Conservation (phyloP, 805 yeast genomes). For the Grigorovia jiainica region DNA sequence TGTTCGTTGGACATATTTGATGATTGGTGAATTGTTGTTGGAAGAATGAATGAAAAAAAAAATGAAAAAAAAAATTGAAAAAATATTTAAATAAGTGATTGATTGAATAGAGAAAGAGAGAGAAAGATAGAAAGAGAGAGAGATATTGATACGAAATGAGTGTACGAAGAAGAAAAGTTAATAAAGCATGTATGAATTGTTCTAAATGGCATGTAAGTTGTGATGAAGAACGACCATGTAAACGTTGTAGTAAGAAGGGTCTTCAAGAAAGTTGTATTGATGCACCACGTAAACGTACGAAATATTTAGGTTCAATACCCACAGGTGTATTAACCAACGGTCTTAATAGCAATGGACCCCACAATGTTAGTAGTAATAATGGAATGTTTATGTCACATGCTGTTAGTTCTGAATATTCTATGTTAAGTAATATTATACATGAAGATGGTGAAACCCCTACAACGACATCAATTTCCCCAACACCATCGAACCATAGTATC, state of each 20-base stretch:
- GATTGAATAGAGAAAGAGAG: too few species aligned
- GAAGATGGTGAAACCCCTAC: constrained; percentile 13
- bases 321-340: constrained; percentile 21
- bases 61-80: neutral
- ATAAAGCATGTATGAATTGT: constrained; percentile 86
- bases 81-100: too few species aligned
- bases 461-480: neutral
- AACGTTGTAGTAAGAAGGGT: constrained; percentile 64
- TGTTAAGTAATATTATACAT: constrained; percentile 54
- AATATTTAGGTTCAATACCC: constrained; percentile 62
- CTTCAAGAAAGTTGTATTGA: constrained; percentile 66
- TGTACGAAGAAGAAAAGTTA: constrained; percentile 45
- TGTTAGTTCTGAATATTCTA: constrained; percentile 64
- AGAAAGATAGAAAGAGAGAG: too few species aligned
- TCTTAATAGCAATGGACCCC: neutral
- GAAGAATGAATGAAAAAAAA: neutral
- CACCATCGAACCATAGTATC: neutral
- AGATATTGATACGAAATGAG: too few species aligned
- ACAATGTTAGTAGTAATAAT: neutral
- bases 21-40: neutral
- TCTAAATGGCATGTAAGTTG: constrained; percentile 89
- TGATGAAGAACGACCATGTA: constrained; percentile 74
- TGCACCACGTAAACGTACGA: constrained; percentile 81
- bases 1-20: constrained; percentile 33
- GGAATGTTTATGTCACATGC: constrained; percentile 46